Evolutionary conservation across 352 stramenopile genomes (phyloP), one percentile per base, ranked within the genome.

Genomic region (Phytophthora chlamydospora): DNA sequence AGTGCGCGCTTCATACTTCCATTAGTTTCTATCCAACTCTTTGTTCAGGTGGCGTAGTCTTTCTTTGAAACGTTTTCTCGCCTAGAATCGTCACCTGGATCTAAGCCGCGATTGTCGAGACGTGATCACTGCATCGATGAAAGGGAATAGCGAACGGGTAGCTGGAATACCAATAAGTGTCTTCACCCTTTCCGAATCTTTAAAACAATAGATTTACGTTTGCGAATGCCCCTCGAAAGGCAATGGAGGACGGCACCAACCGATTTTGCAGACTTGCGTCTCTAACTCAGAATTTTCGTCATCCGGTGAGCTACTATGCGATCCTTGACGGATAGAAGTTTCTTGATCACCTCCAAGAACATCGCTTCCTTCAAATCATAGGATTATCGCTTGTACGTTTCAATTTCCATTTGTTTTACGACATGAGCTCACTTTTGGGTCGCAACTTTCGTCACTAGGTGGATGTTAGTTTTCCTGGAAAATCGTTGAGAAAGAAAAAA

Each of bases 91-190:
- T 57, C 40, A 61, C 19, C 10, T 70, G 62, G 33, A 70, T 33
- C 9, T 44, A 61, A 34, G 48, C 52, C 31, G 63, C 11, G 38
- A 68, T 43, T 43, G 16, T 58, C 51, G 11, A 45, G 44, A 63
- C 60, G 17, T 63, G 12, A 17, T 31, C 36, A 68, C 60, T 39
- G 60, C 60, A 35, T 58, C 52, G 17, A 68, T 53, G 32, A 58
- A 63, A 52, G 60, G 60, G 14, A 68, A 68, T 24, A 24, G n/a
- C n/a, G 44, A 56, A 58, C 10, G 36, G 43, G 39, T 63, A 68
- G 13, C 31, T 47, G 16, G 51, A 36, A 38, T 58, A 34, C 60
- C 60, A 68, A 34, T 68, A 68, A 17, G 60, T 63, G 6, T 58
- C 24, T 10, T 24, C 2, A 4, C 24, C 24, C 24, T 14, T 38